phyloP scores from a whole-genome alignment of 768 basidiomycete species.

The Melanogaster broomeanus region DNA sequence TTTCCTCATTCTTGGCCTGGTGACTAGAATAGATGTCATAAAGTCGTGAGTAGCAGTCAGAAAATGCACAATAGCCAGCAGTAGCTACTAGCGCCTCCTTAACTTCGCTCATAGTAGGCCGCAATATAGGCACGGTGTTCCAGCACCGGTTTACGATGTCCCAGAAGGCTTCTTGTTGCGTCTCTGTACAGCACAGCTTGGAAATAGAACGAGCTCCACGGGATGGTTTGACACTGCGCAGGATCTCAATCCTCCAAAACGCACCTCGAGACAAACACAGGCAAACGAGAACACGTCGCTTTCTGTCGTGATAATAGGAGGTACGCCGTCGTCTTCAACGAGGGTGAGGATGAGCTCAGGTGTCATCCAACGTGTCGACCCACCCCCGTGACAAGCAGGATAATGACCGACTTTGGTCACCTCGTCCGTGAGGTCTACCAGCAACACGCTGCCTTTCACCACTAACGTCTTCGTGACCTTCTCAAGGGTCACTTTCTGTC shows the following conservation, averaged over 20 bases:
- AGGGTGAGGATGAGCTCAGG: conserved; percentile 56
- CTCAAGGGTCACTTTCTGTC: conserved; percentile 57
- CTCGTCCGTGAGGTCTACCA: conserved; percentile 60
- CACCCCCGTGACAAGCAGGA: conserved; percentile 52
- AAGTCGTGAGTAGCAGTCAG: not conserved
- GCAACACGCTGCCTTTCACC: conserved; percentile 47
- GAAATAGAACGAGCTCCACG: conserved; percentile 28
- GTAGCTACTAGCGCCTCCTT: conserved; percentile 12
- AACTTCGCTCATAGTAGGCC: conserved; percentile 48
- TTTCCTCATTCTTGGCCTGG: not conserved
- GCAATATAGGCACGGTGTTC: conserved; percentile 35
- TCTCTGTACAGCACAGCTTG: conserved; percentile 12
- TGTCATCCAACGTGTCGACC: conserved; percentile 44
- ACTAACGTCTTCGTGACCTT: conserved; percentile 55
- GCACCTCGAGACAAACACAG: conserved; percentile 59
- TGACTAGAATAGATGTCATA: not conserved
- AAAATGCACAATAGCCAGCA: conserved; percentile 1
- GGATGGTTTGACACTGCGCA: conserved; percentile 51
- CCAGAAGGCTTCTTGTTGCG: conserved; percentile 43
- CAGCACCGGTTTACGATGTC: conserved; percentile 47
- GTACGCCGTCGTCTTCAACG: conserved; percentile 44
- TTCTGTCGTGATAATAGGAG: conserved; percentile 47
- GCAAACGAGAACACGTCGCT: conserved; percentile 66
- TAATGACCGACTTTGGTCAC: conserved; percentile 47
- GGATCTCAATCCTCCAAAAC: conserved; percentile 47